These are phyloP conservation scores for Boletus semigastroideus DNA, from an alignment of 1,284 basidiomycete species.

Conservation along the genomic window DNA sequence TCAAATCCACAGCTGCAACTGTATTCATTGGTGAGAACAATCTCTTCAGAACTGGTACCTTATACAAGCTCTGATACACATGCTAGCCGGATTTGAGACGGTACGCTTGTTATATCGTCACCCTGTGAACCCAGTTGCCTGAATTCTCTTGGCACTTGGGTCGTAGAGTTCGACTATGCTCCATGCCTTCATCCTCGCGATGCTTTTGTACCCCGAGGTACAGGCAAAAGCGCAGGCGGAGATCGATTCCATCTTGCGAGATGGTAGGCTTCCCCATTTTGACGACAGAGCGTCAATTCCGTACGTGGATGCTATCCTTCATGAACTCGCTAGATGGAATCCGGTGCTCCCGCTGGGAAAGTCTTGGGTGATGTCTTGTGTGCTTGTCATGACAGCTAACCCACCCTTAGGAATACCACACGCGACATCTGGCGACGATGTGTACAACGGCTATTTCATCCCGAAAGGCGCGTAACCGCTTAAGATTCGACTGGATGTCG, in stretches of 20 bases:
- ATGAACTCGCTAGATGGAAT: slow-evolving; percentile 39
- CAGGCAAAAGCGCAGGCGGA: slow-evolving; percentile 35
- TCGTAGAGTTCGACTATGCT: slow-evolving; percentile 28
- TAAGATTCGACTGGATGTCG: background rate
- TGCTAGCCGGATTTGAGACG: slow-evolving; percentile 30
- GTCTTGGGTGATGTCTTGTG: slow-evolving; percentile 18
- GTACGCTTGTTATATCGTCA: slow-evolving; percentile 12
- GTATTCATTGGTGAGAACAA: slow-evolving; percentile 21
- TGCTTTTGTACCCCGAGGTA: slow-evolving; percentile 38
- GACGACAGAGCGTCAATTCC: slow-evolving; percentile 35
- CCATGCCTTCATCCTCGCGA: slow-evolving; percentile 35
- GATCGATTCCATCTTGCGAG: slow-evolving; percentile 34
- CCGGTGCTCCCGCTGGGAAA: slow-evolving; percentile 33
- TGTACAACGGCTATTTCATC: slow-evolving; percentile 30
- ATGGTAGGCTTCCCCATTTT: slow-evolving; percentile 34
- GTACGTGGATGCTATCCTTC: slow-evolving; percentile 37
- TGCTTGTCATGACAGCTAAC: background rate
- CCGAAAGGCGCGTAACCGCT: slow-evolving; percentile 22
- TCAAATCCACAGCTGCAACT: slow-evolving; percentile 25
- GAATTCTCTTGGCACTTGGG: background rate
- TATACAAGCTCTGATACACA: background rate
- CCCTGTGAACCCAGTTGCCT: background rate
- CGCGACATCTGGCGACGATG: slow-evolving; percentile 28
- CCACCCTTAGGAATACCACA: slow-evolving; percentile 26
- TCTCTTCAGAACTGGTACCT: background rate